Conservation (phyloP, 2,329 filamentous ascomycete genomes). For the Coccinonectria pachysandricola region DNA sequence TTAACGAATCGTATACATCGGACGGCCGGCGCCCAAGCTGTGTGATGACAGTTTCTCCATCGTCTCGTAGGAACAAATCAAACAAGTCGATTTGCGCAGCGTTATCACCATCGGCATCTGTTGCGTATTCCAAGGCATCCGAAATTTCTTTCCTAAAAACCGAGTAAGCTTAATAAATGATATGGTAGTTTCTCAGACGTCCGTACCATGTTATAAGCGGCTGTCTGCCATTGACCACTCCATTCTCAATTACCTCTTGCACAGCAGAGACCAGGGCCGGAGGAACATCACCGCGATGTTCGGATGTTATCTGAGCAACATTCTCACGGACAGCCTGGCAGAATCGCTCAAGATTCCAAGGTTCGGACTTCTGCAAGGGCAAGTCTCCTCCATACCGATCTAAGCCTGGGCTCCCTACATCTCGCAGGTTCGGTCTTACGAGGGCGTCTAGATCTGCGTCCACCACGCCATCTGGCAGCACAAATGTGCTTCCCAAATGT, state of each 20-base stretch:
- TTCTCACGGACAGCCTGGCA: constrained; percentile 11
- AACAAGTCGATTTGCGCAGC: constrained; percentile 20
- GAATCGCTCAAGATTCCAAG: constrained; percentile 16
- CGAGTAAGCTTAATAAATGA: too few species aligned
- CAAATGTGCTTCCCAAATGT: constrained; percentile 22
- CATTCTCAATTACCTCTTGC: constrained; percentile 16
- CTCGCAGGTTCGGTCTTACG: constrained; percentile 6
- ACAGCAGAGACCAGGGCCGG: constrained; percentile 17
- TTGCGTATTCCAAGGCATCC: constrained; percentile 2
- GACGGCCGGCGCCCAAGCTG: constrained; percentile 18
- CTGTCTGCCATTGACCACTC: constrained; percentile 15
- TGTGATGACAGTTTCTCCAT: constrained; percentile 20
- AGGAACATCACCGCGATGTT: constrained; percentile 17
- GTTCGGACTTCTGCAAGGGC: too few species aligned
- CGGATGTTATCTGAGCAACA: constrained; percentile 6
- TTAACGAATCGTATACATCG: constrained; percentile 14
- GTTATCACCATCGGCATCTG: constrained; percentile 7
- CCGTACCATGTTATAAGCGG: constrained; percentile 26
- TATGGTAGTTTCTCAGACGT: too few species aligned
- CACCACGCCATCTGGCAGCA: constrained; percentile 27
- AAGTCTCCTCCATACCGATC: too few species aligned
- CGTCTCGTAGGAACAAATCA: constrained; percentile 16
- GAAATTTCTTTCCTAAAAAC: constrained; percentile 18
- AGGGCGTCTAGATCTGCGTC: constrained; percentile 16
- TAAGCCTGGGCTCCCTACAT: too few species aligned